Conservation (phyloP, 495 filamentous ascomycete species). For the Podospora tetraspora region DNA sequence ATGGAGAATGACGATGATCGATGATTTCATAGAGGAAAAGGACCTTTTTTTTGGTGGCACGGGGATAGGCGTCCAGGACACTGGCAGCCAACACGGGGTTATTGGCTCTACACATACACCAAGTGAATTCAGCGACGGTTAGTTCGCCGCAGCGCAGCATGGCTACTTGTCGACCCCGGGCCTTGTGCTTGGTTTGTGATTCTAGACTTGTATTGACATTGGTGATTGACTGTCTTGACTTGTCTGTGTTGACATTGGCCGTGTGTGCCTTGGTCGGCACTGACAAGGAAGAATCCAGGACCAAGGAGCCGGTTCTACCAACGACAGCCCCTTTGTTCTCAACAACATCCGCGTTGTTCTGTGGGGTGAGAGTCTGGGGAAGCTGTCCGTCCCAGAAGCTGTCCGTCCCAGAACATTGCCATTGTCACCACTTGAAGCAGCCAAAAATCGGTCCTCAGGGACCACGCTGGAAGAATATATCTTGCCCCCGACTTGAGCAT, state of each 20-base stretch:
- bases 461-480: neutral
- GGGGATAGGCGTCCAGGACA: neutral
- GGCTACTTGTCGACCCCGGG: neutral
- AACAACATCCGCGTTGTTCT: too few species aligned
- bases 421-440: neutral
- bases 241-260: too few species aligned
- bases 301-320: neutral
- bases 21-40: conserved; percentile 19
- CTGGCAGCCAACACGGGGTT: neutral
- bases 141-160: neutral
- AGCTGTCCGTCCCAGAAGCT: neutral
- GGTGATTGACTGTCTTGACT: too few species aligned
- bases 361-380: neutral
- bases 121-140: neutral
- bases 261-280: neutral
- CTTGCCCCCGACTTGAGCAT: neutral
- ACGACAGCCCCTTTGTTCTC: neutral
- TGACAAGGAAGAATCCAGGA: neutral
- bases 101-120: neutral
- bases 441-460: too few species aligned
- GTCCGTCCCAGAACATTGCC: neutral
- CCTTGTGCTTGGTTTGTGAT: neutral
- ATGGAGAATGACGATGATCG: conserved; percentile 7
- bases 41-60: conserved; percentile 7
- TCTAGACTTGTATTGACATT: neutral